Percentiles rank a stretch among this genome's conserved stretches.
Conservation (phyloP, 2,329 filamentous ascomycete genomes). For the Corniculantispora saksenae region DNA sequence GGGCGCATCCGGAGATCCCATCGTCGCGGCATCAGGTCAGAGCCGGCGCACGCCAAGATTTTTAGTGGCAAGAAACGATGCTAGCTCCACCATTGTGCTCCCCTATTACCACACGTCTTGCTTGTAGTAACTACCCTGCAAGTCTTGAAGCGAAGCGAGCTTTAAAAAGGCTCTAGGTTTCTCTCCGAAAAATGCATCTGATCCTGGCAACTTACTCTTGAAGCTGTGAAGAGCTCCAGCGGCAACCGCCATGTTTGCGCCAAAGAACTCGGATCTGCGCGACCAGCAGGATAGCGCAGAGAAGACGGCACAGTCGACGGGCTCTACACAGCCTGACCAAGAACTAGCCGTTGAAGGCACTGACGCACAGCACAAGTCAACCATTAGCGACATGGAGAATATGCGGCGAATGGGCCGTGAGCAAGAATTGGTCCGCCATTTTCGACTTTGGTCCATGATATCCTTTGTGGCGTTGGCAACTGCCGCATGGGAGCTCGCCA, state of each 20-base stretch:
- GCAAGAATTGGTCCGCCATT: slow-evolving; percentile 21
- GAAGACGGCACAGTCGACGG: neutral
- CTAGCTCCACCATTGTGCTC: neutral
- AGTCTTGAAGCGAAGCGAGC: neutral
- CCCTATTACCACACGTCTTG: neutral
- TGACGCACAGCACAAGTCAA: slow-evolving; percentile 1
- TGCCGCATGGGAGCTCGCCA: slow-evolving; percentile 11
- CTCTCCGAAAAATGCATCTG: too few species aligned
- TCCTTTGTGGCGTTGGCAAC: slow-evolving; percentile 19
- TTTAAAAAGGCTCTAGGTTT: too few species aligned
- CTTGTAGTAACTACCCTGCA: neutral
- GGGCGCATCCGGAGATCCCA: too few species aligned
- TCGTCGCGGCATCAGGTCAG: too few species aligned
- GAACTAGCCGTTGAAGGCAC: neutral
- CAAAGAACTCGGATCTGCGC: neutral
- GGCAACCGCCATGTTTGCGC: neutral
- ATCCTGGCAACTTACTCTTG: neutral
- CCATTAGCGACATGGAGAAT: slow-evolving; percentile 1
- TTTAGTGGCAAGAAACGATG: neutral
- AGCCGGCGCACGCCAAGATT: neutral
- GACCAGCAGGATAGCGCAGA: neutral
- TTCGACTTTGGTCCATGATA: slow-evolving; percentile 16
- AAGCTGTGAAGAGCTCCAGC: neutral
- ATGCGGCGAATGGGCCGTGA: slow-evolving; percentile 21
- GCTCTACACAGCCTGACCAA: neutral